Evolutionary conservation across 352 stramenopile species (phyloP).

Genomic region (Globisporangium spinosum): DNA sequence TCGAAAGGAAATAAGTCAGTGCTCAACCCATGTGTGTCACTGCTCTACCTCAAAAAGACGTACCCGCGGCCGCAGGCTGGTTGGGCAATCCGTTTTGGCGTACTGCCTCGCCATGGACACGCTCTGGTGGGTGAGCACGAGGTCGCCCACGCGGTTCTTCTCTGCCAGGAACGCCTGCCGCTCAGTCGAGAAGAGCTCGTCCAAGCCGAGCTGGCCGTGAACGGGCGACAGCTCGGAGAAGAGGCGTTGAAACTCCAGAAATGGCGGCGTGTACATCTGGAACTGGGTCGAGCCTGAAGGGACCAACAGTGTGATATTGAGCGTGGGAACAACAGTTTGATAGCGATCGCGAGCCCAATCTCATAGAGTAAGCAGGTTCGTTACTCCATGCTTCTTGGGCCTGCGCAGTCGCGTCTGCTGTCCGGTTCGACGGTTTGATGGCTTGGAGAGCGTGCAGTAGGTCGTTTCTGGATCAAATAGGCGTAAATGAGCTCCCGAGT

Average conservation of each 20-base stretch:
- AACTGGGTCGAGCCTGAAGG: constrained; percentile 56
- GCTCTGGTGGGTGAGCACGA: constrained; percentile 58
- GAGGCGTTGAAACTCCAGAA: constrained; percentile 35
- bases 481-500: not conserved
- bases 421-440: constrained; percentile 50
- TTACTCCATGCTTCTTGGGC: constrained; percentile 33
- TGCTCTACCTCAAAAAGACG: not conserved
- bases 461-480: constrained; percentile 37
- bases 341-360: not conserved
- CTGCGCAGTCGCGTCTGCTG: constrained; percentile 11
- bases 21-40: no score
- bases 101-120: constrained; percentile 72
- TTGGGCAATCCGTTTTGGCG: constrained; percentile 68
- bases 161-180: constrained; percentile 51
- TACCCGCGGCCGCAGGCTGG: constrained; percentile 51
- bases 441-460: constrained; percentile 59
- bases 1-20: not conserved
- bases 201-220: constrained; percentile 57
- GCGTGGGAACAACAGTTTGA: not conserved
- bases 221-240: constrained; percentile 52
- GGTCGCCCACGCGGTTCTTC: constrained; percentile 63
- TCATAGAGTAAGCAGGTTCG: not conserved
- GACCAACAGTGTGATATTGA: not conserved
- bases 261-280: constrained; percentile 40
- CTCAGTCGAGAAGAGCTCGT: constrained; percentile 56